Conservation (phyloP, 306 rosid species). For the Sesbania bispinosa region DNA sequence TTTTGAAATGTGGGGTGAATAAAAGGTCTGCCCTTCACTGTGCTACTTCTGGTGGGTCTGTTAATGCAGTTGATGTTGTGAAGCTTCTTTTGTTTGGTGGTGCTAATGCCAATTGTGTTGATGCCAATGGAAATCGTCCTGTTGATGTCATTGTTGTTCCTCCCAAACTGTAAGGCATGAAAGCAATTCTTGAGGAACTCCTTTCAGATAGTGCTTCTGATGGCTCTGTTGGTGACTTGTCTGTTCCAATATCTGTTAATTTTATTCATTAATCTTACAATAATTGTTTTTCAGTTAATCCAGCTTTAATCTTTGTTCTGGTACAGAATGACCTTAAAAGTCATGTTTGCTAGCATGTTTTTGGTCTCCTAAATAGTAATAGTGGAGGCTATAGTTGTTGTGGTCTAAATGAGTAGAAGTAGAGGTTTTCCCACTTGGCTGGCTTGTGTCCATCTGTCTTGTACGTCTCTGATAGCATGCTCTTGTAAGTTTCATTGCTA, state of each 20-base stretch:
- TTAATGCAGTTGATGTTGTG: constrained; percentile 46
- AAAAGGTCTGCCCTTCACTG: constrained; percentile 87
- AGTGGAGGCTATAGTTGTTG: no score
- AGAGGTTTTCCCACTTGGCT: no score
- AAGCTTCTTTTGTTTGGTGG: constrained; percentile 69
- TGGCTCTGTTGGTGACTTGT: constrained; percentile 37
- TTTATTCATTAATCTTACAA: no score
- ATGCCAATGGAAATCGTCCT: constrained; percentile 63
- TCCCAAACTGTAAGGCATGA: constrained; percentile 44
- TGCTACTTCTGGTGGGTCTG: constrained; percentile 83
- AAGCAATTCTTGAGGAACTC: constrained; percentile 50
- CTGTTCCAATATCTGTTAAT: constrained; percentile 38
- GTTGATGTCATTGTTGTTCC: constrained; percentile 64
- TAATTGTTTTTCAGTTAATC: no score
- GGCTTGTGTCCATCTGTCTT: no score
- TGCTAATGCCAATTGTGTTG: constrained; percentile 46
- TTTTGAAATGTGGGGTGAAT: constrained; percentile 50
- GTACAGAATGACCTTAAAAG: no score
- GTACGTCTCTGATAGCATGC: no score
- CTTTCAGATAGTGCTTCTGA: constrained; percentile 39
- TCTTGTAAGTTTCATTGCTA: no score
- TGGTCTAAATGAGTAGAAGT: no score
- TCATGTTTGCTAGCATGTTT: no score
- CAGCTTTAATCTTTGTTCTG: no score
- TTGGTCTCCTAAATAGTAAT: no score